phyloP scores from a whole-genome alignment of 305 asterid species.

The Petunia hybrid region DNA sequence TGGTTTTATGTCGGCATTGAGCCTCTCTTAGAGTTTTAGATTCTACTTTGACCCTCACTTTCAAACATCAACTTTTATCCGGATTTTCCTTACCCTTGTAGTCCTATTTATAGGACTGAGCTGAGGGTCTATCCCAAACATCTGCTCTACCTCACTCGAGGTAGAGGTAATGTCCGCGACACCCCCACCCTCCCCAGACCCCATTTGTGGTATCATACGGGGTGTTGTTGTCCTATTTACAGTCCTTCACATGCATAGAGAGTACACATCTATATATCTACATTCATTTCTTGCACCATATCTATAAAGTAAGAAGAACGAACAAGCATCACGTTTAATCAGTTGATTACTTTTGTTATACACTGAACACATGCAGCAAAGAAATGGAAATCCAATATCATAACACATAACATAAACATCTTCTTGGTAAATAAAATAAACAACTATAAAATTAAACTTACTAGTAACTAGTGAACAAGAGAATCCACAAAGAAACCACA shows the following conservation, averaged over 20 bases:
- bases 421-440: not conserved
- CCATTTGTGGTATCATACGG: too few relatives aligned
- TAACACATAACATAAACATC: not conserved
- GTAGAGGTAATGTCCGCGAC: too few relatives aligned
- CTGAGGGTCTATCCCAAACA: too few relatives aligned
- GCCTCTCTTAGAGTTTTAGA: not conserved
- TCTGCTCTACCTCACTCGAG: too few relatives aligned
- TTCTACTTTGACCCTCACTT: not conserved
- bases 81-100: too few relatives aligned
- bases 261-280: too few relatives aligned
- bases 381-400: slow-evolving; percentile 10
- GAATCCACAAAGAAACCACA: not conserved
- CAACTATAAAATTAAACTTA: not conserved
- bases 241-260: not conserved
- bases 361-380: not conserved
- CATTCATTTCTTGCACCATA: not conserved
- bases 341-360: not conserved
- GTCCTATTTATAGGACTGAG: too few relatives aligned
- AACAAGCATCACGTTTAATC: not conserved
- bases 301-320: not conserved
- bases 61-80: not conserved
- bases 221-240: too few relatives aligned
- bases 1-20: not conserved
- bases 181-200: too few relatives aligned
- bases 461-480: not conserved